These are phyloP conservation scores for Colletotrichum limetticola DNA, from an alignment of 2,329 filamentous ascomycete genomes.

Conservation along the genomic window DNA sequence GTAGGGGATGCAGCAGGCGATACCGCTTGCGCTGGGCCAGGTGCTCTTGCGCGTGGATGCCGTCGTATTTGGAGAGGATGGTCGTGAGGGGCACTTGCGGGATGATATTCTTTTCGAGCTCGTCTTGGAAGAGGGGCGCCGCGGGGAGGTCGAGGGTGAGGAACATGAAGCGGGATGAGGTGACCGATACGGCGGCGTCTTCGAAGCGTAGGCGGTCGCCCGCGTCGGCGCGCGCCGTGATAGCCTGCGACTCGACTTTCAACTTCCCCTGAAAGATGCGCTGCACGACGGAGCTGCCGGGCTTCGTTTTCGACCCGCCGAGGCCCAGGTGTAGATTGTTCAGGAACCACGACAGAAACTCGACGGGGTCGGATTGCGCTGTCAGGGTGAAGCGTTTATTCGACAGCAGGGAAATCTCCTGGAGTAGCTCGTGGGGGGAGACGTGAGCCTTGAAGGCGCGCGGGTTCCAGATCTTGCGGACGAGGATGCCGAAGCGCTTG, in stretches of 20 bases:
- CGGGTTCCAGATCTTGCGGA: constrained; percentile 98
- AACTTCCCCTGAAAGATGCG: constrained; percentile 93
- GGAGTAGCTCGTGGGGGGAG: constrained; percentile 94
- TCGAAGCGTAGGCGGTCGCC: constrained; percentile 92
- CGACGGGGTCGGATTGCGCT: constrained; percentile 91
- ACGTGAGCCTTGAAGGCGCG: constrained; percentile 97
- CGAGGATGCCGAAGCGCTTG: constrained; percentile 86
- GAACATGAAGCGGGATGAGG: constrained; percentile 85
- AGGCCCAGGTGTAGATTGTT: constrained; percentile 94
- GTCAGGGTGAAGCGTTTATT: constrained; percentile 94
- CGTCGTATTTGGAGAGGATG: constrained; percentile 93
- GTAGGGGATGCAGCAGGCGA: constrained; percentile 87
- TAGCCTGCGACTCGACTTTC: constrained; percentile 92
- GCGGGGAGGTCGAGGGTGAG: constrained; percentile 93
- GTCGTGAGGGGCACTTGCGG: constrained; percentile 87
- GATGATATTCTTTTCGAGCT: constrained; percentile 94
- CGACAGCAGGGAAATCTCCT: constrained; percentile 90
- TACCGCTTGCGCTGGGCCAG: constrained; percentile 90
- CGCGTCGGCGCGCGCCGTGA: constrained; percentile 89
- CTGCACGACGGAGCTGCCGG: constrained; percentile 87
- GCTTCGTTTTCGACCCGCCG: constrained; percentile 88
- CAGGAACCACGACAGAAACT: constrained; percentile 97
- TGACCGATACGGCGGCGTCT: constrained; percentile 83
- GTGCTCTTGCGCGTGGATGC: constrained; percentile 86
- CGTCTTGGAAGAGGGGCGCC: constrained; percentile 95